Base-by-base conservation (phyloP, 306 rosid genomes). In the Casuarina cunninghamiana region DNA sequence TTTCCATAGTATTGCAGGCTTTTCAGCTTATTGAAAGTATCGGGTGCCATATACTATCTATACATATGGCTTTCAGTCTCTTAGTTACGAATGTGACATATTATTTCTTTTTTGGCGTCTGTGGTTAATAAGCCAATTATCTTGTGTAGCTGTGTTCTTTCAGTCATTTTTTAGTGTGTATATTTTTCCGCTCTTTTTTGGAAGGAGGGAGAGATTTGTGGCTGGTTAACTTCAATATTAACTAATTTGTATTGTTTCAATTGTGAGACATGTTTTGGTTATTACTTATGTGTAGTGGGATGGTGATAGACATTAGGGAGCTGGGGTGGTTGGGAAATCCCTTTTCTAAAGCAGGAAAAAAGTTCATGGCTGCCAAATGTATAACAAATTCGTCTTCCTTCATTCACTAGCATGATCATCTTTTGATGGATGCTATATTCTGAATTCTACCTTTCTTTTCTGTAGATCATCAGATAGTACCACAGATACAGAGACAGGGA, bases 401-500 rank as follows among this genome's bases (percentile, higher is more conserved):
- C 32, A 7, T 32, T 3, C 58, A 13, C 6, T 6, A 9, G 10
- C 11, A 58, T 26, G 65, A 58, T 4, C 15, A 42, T 41, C 50
- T 42, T 67, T 35, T 0, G 35, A 46, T 48, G 44, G 58, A 7
- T 72, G 37, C 53, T 7, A 17, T 60, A 17, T 60, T 13, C 37
- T 21, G 69, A 61, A 79, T 55, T 77, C 62, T 79, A 32, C 5
- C 35, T 46, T 69, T 67, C n/a, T 70, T 12, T 78, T 71, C 55
- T 80, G 48, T 53, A 94, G 98, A 92, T 90, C 86, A 17, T 86
- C 84, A 2, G 88, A 58, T 51, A 83, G 89, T 81, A 50, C 61
- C 53, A 79, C 90, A 10, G 91, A 91, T 82, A 80, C 98, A 37
- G 97, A 86, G 35, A 85, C 86, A 72, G 96, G 88, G 75, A 86